Evolutionary conservation across 169 alveolate genomes (phyloP).

Genomic region (Cryptosporidium xiaoi): DNA sequence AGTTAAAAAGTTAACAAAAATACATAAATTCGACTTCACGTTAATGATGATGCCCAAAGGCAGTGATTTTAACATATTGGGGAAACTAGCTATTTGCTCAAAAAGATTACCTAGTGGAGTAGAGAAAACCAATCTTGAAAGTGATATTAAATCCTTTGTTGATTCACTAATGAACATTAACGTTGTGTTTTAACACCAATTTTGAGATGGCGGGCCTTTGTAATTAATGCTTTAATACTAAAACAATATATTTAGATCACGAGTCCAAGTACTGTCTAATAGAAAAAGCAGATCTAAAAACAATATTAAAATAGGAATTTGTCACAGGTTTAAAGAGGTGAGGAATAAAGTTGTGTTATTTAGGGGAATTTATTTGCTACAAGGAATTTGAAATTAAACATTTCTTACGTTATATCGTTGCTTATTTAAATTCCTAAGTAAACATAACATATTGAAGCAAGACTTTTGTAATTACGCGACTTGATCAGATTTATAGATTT

Average conservation of each 20-base stretch:
- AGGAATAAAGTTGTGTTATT: conserved; percentile 49
- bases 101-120: not conserved
- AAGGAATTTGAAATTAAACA: not conserved
- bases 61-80: conserved; percentile 3
- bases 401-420: too few species aligned
- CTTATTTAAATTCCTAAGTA: too few species aligned
- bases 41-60: not conserved
- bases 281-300: conserved; percentile 26
- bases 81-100: not conserved
- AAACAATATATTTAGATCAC: conserved; percentile 33
- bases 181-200: not conserved
- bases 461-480: too few species aligned
- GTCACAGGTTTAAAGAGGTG: not conserved
- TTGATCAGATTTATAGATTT: too few species aligned
- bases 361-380: conserved; percentile 15
- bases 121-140: too few species aligned
- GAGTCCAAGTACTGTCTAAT: conserved; percentile 54
- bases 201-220: conserved; percentile 55
- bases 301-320: not conserved
- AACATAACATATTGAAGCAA: too few species aligned
- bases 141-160: too few species aligned
- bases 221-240: too few species aligned
- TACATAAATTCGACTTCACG: conserved; percentile 24
- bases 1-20: not conserved
- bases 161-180: too few species aligned